Evolutionary conservation across 2,329 filamentous ascomycete genomes (phyloP).

Genomic region (Fusarium redolens): DNA sequence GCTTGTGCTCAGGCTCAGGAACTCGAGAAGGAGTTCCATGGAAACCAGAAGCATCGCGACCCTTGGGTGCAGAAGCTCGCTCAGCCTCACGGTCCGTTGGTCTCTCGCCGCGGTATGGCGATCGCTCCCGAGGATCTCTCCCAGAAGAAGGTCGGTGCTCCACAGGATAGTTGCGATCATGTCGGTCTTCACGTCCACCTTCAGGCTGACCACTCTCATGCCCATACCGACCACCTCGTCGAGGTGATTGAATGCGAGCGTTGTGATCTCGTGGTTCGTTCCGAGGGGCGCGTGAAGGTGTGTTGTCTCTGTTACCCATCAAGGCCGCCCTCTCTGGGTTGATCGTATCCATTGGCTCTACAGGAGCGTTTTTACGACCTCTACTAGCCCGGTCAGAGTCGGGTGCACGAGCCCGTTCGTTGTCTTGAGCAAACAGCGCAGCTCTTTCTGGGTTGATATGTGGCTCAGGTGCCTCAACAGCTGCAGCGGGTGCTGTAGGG

Average conservation of each 20-base stretch:
- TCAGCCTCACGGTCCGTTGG: slow-evolving; percentile 55
- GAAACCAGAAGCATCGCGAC: slow-evolving; percentile 55
- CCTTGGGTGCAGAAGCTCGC: slow-evolving; percentile 50
- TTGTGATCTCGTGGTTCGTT: slow-evolving; percentile 59
- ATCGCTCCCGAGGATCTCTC: slow-evolving; percentile 50
- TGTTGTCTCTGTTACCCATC: slow-evolving; percentile 55
- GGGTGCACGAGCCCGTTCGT: slow-evolving; percentile 43
- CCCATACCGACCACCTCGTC: slow-evolving; percentile 51
- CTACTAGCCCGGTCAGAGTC: slow-evolving; percentile 48
- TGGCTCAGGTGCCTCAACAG: slow-evolving; percentile 53
- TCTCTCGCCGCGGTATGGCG: slow-evolving; percentile 51
- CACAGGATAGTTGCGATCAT: slow-evolving; percentile 54
- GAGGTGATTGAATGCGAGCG: slow-evolving; percentile 61
- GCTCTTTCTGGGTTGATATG: slow-evolving; percentile 67
- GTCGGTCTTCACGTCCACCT: slow-evolving; percentile 59
- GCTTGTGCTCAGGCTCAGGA: slow-evolving; percentile 62
- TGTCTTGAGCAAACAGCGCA: slow-evolving; percentile 58
- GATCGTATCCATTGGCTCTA: slow-evolving; percentile 52
- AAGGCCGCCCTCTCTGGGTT: slow-evolving; percentile 62
- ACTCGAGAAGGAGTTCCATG: slow-evolving; percentile 51
- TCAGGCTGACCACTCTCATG: slow-evolving; percentile 50
- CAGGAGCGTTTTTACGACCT: slow-evolving; percentile 44
- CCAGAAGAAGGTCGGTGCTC: slow-evolving; percentile 47
- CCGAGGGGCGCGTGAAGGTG: slow-evolving; percentile 52
- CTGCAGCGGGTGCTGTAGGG: slow-evolving; percentile 43